These are phyloP conservation scores for Plasmodium gonderi DNA, from an alignment of 169 alveolate genomes.

Conservation along the genomic window DNA sequence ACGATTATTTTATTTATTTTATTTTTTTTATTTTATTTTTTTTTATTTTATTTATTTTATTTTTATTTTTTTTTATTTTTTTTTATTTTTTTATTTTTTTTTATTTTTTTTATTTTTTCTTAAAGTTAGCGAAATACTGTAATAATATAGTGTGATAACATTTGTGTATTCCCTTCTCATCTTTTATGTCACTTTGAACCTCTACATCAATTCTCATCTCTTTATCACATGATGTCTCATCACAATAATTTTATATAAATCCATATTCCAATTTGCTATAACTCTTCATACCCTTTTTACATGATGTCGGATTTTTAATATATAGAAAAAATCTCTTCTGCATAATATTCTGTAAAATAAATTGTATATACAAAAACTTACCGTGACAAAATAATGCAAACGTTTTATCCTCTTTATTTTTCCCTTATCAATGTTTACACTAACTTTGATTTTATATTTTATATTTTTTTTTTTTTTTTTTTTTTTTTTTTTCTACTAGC, in stretches of 20 bases:
- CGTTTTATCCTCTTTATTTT: neutral
- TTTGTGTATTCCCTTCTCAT: neutral
- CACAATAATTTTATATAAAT: neutral
- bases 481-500: neutral
- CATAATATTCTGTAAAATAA: neutral
- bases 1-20: too few species aligned
- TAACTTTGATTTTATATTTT: neutral
- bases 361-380: neutral
- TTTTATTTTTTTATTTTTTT: neutral
- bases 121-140: neutral
- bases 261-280: too few species aligned
- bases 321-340: neutral
- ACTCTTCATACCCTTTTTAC: neutral
- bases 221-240: neutral
- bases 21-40: too few species aligned
- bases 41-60: too few species aligned
- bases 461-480: neutral
- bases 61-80: too few species aligned
- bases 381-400: neutral
- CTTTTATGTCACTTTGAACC: neutral
- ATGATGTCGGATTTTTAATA: neutral
- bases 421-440: neutral
- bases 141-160: neutral
- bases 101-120: neutral
- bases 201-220: neutral